Base-by-base conservation (phyloP, 2,329 filamentous ascomycete species). In the Epichloe coenophiala region DNA sequence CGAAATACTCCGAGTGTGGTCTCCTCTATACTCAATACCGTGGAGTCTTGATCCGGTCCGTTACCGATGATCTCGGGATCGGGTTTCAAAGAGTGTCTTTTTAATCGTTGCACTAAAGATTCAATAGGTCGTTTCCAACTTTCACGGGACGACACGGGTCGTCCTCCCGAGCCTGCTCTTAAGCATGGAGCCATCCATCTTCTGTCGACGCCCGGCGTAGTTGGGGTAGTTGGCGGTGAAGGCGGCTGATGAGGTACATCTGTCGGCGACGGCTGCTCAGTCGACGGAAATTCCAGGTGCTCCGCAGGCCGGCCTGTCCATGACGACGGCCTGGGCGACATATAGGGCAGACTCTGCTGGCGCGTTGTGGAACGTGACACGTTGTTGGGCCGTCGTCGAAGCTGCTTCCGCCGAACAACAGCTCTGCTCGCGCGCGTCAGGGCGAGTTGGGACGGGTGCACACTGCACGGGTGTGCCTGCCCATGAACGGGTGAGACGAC, bases 41-140 rank as follows among this genome's bases (percentile, higher is more conserved):
- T 21, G 4, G 17, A 11, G 19, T 47, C 15, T 7, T 11, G 8
- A 6, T 17, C 33, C 27, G 49, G 15, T 36, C 38, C 12, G 12
- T 19, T 17, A 17, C 44, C 36, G 15, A 13, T 21, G n/a, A 13
- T 3, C 19, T 47, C 11, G 15, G 19, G 44, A 12, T 15, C n/a
- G 4, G 43, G 5, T 17, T 37, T 41, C 43, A 51, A 33, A 1
- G 53, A 51, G 12, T 54, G 51, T 43, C 36, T 37, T 37, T 42
- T 45, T 2, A 53, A 15, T 31, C 27, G 38, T 11, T 41, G 49
- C n/a, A 51, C 45, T 17, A 48, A 45, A 21, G 43, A 45, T 39
- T 46, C 45, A 15, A 52, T 41, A 45, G 54, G 53, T 44, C 44
- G 49, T 50, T 56, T 56, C 48, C 42, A 38, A 23, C 36, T 40